phyloP scores from a whole-genome alignment of 2,329 filamentous ascomycete species.

The Hypocreales sp. region DNA sequence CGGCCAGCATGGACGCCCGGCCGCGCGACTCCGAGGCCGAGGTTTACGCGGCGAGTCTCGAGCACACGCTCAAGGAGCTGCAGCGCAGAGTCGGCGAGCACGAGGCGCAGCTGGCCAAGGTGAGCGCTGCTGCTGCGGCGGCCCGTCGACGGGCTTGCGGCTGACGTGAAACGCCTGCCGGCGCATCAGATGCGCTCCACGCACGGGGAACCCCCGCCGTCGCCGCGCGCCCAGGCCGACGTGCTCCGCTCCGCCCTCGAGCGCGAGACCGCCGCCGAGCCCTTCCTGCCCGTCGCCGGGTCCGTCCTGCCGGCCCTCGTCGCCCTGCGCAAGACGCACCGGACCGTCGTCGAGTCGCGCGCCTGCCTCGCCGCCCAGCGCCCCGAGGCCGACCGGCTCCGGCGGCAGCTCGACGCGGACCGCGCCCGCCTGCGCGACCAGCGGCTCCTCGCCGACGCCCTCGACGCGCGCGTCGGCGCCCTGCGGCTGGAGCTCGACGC shows the following conservation, averaged over 20 bases:
- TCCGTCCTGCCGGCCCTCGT: constrained; percentile 59
- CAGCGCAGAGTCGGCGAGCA: constrained; percentile 40
- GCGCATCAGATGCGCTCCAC: no score
- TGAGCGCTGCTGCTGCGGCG: no score
- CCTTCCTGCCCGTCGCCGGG: constrained; percentile 48
- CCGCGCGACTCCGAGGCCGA: constrained; percentile 11
- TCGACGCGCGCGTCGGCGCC: constrained; percentile 40
- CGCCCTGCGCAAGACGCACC: constrained; percentile 51
- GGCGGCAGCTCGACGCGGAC: constrained; percentile 33
- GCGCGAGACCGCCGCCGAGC: constrained; percentile 42
- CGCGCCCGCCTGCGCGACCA: constrained; percentile 37
- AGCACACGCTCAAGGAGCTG: constrained; percentile 53
- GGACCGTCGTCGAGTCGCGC: constrained; percentile 48
- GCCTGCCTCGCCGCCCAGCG: constrained; percentile 35
- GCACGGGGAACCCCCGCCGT: constrained; percentile 8
- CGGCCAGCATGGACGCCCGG: constrained; percentile 9
- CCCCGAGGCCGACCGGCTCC: constrained; percentile 23
- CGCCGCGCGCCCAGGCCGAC: constrained; percentile 14
- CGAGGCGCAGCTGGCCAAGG: no score
- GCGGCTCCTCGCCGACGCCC: constrained; percentile 33
- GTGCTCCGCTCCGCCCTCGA: constrained; percentile 52
- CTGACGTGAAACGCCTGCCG: no score
- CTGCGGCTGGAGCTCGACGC: constrained; percentile 42
- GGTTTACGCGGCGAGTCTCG: constrained; percentile 32
- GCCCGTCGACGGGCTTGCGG: no score